Conservation (phyloP, 1,284 basidiomycete genomes). For the Ganoderma multipileum region DNA sequence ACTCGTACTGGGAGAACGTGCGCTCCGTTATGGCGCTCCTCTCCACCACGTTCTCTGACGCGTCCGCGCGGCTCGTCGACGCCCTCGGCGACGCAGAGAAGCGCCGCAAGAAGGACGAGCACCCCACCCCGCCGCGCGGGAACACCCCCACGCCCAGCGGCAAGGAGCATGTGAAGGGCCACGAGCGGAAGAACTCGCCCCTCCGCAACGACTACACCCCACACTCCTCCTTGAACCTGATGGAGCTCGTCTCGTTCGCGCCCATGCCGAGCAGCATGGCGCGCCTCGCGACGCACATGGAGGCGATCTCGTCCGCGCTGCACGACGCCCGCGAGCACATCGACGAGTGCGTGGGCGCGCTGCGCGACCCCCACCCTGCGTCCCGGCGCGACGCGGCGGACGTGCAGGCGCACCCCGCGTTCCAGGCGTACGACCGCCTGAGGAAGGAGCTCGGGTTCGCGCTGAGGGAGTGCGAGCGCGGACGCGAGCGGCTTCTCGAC, state of each 20-base stretch:
- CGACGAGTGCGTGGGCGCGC: constrained; percentile 59
- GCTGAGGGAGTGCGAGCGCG: constrained; percentile 80
- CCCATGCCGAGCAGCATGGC: constrained; percentile 71
- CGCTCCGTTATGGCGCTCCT: constrained; percentile 73
- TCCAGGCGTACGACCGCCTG: constrained; percentile 76
- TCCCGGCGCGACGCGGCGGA: constrained; percentile 5
- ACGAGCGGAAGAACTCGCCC: constrained; percentile 25
- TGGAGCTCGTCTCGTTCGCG: constrained; percentile 61
- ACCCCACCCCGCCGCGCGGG: constrained; percentile 48
- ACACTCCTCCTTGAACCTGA: constrained; percentile 29
- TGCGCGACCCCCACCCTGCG: constrained; percentile 51
- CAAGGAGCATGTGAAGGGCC: constrained; percentile 13
- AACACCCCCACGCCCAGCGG: constrained; percentile 19
- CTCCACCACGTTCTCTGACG: constrained; percentile 68
- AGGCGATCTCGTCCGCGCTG: constrained; percentile 68
- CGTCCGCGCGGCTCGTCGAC: constrained; percentile 62
- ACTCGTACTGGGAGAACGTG: constrained; percentile 81
- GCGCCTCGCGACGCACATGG: constrained; percentile 74
- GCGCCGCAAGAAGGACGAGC: constrained; percentile 53
- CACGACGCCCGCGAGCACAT: constrained; percentile 72
- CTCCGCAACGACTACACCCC: constrained; percentile 11
- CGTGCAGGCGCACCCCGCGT: constrained; percentile 49
- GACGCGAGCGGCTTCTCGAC: constrained; percentile 66
- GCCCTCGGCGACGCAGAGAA: constrained; percentile 65
- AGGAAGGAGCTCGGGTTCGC: constrained; percentile 76